Evolutionary conservation across 2,329 filamentous ascomycete genomes (phyloP).

Genomic region (Pseudocercospora vitis): DNA sequence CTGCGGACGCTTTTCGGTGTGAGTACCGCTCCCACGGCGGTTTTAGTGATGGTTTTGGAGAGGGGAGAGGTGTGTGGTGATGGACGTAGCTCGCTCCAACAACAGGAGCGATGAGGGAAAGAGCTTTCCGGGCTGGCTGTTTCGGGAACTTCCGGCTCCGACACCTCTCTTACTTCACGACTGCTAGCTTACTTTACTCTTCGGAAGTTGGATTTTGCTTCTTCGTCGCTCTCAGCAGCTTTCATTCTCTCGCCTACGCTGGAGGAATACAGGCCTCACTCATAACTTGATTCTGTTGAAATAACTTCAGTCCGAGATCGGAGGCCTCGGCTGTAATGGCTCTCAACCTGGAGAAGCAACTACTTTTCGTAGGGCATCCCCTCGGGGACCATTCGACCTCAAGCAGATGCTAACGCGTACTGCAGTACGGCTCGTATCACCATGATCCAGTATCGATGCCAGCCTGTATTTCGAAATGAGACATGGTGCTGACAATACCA

Average conservation of each 20-base stretch:
- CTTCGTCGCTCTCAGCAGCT: no score
- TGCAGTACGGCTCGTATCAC: conserved; percentile 80
- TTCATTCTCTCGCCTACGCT: no score
- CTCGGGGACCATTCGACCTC: conserved; percentile 21
- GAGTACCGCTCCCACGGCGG: conserved; percentile 35
- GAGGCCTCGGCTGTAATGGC: conserved; percentile 41
- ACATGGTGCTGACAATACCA: conserved; percentile 26
- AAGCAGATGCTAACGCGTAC: conserved; percentile 16
- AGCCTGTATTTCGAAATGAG: neutral
- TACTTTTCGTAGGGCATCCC: conserved; percentile 68
- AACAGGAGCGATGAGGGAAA: neutral
- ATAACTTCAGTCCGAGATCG: no score
- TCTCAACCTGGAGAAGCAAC: conserved; percentile 77
- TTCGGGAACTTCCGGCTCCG: neutral
- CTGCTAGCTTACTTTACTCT: neutral
- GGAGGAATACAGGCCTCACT: neutral
- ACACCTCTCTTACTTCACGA: neutral
- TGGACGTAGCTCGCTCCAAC: neutral
- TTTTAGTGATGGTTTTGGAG: conserved; percentile 25
- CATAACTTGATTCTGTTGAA: no score
- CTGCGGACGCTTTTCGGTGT: conserved; percentile 43
- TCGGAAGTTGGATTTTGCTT: neutral
- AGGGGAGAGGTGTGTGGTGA: conserved; percentile 33
- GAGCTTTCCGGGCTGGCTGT: neutral
- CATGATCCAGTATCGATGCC: conserved; percentile 61